Conservation (phyloP, 2,329 filamentous ascomycete species). For the Simplicillium sp. region DNA sequence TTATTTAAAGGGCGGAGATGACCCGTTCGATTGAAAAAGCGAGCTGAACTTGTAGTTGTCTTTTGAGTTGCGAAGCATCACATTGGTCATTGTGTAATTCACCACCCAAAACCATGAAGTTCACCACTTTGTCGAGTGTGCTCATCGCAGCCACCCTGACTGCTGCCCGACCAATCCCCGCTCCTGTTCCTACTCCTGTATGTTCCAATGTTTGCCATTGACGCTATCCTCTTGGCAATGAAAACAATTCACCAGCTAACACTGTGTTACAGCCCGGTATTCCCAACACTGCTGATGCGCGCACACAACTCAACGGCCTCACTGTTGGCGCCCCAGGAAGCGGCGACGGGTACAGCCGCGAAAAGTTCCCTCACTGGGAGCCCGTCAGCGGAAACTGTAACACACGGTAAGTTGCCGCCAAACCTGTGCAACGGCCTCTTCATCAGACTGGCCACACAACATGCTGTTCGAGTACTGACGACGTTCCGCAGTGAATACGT, state of each 20-base stretch:
- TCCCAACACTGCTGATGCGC: conserved; percentile 47
- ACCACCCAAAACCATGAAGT: no score
- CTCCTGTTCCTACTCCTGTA: no score
- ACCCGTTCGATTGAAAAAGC: no score
- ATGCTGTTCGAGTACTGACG: background rate
- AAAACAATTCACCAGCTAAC: background rate
- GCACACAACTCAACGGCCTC: conserved; percentile 46
- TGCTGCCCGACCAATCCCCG: no score
- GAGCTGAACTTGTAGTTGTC: no score
- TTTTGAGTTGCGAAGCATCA: no score
- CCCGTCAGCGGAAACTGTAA: conserved; percentile 59
- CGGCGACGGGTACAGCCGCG: conserved; percentile 51
- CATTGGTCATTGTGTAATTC: no score
- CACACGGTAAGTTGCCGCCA: conserved; percentile 36
- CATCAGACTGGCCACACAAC: background rate
- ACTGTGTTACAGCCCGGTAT: conserved; percentile 42
- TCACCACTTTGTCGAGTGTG: no score
- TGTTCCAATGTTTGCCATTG: no score
- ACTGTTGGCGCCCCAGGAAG: conserved; percentile 47
- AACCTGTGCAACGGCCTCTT: background rate
- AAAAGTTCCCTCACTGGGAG: conserved; percentile 64
- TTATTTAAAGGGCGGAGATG: no score
- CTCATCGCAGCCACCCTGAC: no score
- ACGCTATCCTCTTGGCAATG: no score
- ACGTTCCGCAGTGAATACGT: conserved; percentile 49